These are phyloP conservation scores for Lolium perenne DNA, from an alignment of 176 grass and related monocot species.

Conservation along the genomic window DNA sequence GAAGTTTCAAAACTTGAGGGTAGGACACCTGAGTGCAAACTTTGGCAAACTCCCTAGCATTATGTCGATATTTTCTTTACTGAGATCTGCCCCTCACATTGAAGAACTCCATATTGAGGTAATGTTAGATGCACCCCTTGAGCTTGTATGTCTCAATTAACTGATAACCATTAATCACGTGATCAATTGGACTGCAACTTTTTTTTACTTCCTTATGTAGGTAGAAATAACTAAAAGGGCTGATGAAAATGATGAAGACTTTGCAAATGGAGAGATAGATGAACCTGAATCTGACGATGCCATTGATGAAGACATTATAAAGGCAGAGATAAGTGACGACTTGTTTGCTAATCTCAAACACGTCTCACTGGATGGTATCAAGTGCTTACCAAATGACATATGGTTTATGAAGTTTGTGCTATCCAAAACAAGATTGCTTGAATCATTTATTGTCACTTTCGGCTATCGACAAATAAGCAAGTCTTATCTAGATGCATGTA, in stretches of 20 bases:
- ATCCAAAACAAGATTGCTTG: constrained; percentile 4
- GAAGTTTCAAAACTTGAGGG: constrained; percentile 8
- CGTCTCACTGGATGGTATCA: neutral
- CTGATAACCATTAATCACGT: no score
- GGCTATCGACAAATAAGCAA: neutral
- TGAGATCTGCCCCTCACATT: neutral
- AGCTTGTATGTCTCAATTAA: neutral
- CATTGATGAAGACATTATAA: neutral
- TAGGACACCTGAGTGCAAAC: neutral
- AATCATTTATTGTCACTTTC: neutral
- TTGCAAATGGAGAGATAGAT: no score
- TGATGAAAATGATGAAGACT: neutral
- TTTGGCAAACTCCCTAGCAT: constrained; percentile 19
- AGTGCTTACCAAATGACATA: neutral
- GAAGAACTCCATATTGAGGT: neutral
- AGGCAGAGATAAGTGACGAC: neutral
- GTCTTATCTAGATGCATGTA: neutral
- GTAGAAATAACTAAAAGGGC: neutral
- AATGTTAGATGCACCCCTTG: neutral
- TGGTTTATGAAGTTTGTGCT: constrained; percentile 16
- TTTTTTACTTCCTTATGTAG: neutral
- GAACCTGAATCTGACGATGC: no score
- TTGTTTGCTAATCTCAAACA: constrained; percentile 19
- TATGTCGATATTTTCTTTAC: constrained; percentile 4
- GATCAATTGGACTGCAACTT: no score